Conservation (phyloP, 148 eudicot genomes). For the Amaranthus cruentus region DNA sequence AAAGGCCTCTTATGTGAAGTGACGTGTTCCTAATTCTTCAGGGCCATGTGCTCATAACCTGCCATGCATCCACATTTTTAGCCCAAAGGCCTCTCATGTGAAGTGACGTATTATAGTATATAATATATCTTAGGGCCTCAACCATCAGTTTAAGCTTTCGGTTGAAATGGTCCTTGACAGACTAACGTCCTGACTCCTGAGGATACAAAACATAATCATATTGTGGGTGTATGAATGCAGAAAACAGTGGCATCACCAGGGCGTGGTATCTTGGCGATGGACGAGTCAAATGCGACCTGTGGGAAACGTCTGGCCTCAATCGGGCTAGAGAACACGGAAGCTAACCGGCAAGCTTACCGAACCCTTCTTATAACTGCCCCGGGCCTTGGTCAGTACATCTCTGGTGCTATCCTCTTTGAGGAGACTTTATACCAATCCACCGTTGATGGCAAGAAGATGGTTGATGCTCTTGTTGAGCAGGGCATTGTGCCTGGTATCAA, state of each 20-base stretch:
- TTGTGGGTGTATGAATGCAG: conserved; percentile 24
- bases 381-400: conserved; percentile 86
- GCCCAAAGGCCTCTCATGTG: too few relatives aligned
- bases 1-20: too few relatives aligned
- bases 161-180: too few relatives aligned
- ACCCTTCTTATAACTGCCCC: conserved; percentile 87
- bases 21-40: too few relatives aligned
- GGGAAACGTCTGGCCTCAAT: conserved; percentile 91
- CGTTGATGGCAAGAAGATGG: conserved; percentile 78
- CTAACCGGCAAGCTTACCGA: conserved; percentile 78
- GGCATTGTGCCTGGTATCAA: conserved; percentile 91
- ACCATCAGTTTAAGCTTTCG: too few relatives aligned
- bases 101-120: too few relatives aligned
- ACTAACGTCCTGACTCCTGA: too few relatives aligned
- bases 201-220: too few relatives aligned
- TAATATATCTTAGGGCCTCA: too few relatives aligned
- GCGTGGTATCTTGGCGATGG: conserved; percentile 95
- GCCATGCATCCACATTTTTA: too few relatives aligned
- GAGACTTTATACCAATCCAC: conserved; percentile 97
- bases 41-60: too few relatives aligned
- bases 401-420: conserved; percentile 90
- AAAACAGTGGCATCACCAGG: conserved; percentile 91
- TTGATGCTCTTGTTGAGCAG: conserved; percentile 62
- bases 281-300: conserved; percentile 90
- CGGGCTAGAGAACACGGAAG: conserved; percentile 87